phyloP scores from a whole-genome alignment of 257 asterid species.

The Solanum infundibuliforme region DNA sequence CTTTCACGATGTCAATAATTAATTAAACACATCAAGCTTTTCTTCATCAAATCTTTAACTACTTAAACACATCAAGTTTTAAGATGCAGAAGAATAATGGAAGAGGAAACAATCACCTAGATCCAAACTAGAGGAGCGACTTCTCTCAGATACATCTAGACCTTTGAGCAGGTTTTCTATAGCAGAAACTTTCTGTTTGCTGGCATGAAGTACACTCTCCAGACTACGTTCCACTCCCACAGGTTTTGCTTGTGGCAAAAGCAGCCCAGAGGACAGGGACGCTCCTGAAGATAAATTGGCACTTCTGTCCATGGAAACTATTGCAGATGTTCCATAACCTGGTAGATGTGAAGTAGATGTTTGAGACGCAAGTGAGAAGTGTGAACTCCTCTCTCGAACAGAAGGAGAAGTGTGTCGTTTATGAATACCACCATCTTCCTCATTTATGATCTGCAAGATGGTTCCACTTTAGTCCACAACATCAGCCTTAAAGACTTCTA shows the following conservation, averaged over 20 bases:
- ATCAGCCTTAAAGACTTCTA: neutral
- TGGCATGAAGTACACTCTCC: conserved; percentile 90
- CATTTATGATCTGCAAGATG: conserved; percentile 57
- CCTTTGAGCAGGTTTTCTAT: conserved; percentile 98
- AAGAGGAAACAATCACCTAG: conserved; percentile 57
- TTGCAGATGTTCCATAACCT: conserved; percentile 97
- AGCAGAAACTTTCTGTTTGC: conserved; percentile 96
- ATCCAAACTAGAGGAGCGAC: conserved; percentile 93
- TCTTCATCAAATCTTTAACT: neutral
- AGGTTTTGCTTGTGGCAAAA: conserved; percentile 66
- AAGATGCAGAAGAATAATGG: conserved; percentile 8
- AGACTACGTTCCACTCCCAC: conserved; percentile 75
- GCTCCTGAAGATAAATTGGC: conserved; percentile 54
- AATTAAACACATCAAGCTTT: neutral
- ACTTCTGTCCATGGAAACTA: conserved; percentile 93
- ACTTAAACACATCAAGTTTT: neutral
- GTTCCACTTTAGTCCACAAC: neutral
- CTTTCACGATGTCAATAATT: neutral
- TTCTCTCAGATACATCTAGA: conserved; percentile 62
- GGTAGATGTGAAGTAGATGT: conserved; percentile 55
- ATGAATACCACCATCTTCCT: conserved; percentile 96
- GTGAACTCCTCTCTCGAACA: conserved; percentile 76
- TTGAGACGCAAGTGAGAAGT: conserved; percentile 42
- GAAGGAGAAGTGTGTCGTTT: conserved; percentile 94
- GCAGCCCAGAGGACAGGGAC: conserved; percentile 64